Base-by-base conservation (phyloP, 257 asterid species). In the Anisodus tanguticus region DNA sequence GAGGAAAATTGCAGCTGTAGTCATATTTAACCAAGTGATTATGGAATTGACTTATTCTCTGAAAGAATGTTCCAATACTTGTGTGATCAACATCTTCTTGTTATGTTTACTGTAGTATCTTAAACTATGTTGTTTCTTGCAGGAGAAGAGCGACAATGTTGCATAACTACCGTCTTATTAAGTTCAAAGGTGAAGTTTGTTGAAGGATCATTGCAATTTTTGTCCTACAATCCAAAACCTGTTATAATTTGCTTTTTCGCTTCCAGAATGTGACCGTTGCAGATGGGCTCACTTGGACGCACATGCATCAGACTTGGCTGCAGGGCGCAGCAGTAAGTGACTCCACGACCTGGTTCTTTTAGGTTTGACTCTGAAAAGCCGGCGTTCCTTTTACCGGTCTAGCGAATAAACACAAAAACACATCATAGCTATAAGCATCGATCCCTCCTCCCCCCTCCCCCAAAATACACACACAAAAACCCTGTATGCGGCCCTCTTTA, bases 231-330 rank as follows among this genome's bases (percentile, higher is more conserved):
- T 26, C 60, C 80, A 74, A 39, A 49, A 8, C 60, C 43, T 49
- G 62, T 74, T 49, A 49, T 74, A 74, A 74, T 49, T 49, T 49
- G 45, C 4, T 49, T 49, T 22, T 82, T 87, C 86, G 74, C 82
- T 67, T 72, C 22, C 91, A 93, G 98, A 93, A 88, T 85, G 92
- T 87, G 89, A 92, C 74, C 54, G 98, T 86, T 68, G 92, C 91
- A 62, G 90, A 90, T 60, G 97, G 98, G 58, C 91, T 92, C 54
- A 94, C 92, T 58, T 92, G 95, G 97, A 86, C 87, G 67, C 92
- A 92, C 83, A 88, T 93, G 60, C 98, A 95, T 79, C 97, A 93
- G 87, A 91, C 98, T 69, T 93, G 97, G 98, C 80, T 92, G 89
- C 90, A 88, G 17, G 98, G 93, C 11, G 54, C 85, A 19, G 89